Evolutionary conservation across 2,329 filamentous ascomycete genomes (phyloP).

Genomic region (Pseudogymnoascus sp.): DNA sequence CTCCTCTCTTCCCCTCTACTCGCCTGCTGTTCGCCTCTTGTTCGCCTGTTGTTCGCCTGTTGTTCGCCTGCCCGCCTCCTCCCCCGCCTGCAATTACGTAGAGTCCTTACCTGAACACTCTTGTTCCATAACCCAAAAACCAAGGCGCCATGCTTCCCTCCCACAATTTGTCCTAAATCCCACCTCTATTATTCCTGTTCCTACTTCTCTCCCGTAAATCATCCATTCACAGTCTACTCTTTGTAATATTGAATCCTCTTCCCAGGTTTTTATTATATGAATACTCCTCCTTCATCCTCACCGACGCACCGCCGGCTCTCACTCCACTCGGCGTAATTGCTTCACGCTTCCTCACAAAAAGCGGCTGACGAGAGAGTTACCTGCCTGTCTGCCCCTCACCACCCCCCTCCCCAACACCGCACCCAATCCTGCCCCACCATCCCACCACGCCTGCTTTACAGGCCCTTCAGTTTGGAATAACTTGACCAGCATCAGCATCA

Average conservation of each 20-base stretch:
- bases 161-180: not conserved
- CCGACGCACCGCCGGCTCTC: not conserved
- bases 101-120: not conserved
- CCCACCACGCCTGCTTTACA: conserved; percentile 4
- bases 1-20: not conserved
- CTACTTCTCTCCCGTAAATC: not conserved
- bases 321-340: conserved; percentile 4
- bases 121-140: not conserved
- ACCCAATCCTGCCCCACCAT: conserved; percentile 8
- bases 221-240: not conserved
- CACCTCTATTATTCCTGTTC: not conserved
- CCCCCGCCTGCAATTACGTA: not conserved
- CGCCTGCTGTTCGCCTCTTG: not conserved
- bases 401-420: not conserved
- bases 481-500: not conserved
- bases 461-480: conserved; percentile 4
- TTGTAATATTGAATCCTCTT: not conserved
- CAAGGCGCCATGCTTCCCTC: not conserved
- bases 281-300: not conserved
- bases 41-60: not conserved
- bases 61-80: not conserved
- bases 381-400: conserved; percentile 5
- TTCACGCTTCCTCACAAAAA: not conserved
- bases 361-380: not conserved
- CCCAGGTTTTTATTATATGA: not conserved